Evolutionary conservation across 1,139 yeast species (phyloP), one percentile per base, ranked within the genome.

Genomic region (Suhomyces atakaporum): DNA sequence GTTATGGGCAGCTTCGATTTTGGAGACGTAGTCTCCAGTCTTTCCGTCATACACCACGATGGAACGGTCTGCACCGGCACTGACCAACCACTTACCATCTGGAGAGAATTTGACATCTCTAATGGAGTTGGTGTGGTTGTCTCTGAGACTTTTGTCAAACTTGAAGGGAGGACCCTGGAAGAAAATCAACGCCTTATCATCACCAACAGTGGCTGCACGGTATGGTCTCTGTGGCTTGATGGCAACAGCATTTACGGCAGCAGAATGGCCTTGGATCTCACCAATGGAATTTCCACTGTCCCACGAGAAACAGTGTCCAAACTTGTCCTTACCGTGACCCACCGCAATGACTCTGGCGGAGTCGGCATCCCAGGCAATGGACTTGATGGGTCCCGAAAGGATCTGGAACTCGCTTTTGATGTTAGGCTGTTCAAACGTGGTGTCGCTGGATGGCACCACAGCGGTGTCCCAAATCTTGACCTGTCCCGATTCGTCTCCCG

Each of bases 261-360:
- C 81, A n/a, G 95, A 77, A 58, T 92, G 98, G 20, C 98, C 99
- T 39, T 89, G 82, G 49, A 94, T 84, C 58, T 92, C 97, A 36
- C 98, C 99, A 30, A 92, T 82, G 8, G 96, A 79, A 61, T 92
- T 92, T 39, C 98, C 98, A 1, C 95, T 76, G 57, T 92, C 99
- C 76, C 86, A 85, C 5, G 96, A 79, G 55, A 92, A 88, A 44
- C 95, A 90, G 51, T 86, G 96, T 3, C 97, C 98, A 54, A 79
- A 89, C 46, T 84, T 76, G 52, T 90, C 97, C 52, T 84, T 84
- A 32, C 98, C 97, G 51, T 86, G 84, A 36, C 99, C 99, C 8
- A 90, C 97, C 1, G 96, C 96, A 56, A 94, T 86, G 38, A 94
- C 66, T 46, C 98, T 74, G 40, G 81, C 69, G 33, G 82, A 79